phyloP scores from a whole-genome alignment of 306 rosid genomes.

The cucumber (Cucumis sativus) region Cucumber_9930_V3 NC_026658.2:8477501-8478000 shows the following conservation, averaged over 20 bases:
- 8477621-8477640: conserved; percentile 50
- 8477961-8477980: no score
- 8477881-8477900: not conserved
- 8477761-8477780: conserved; percentile 56
- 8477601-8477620: conserved; percentile 56
- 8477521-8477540: conserved; percentile 46
- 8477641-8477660: conserved; percentile 55
- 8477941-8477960: no score
- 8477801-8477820: conserved; percentile 68
- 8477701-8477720: conserved; percentile 43
- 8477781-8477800: conserved; percentile 62
- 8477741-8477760: conserved; percentile 50
- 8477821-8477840: conserved; percentile 61
- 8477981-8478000: no score
- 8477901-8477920: not conserved
- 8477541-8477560: conserved; percentile 53
- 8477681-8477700: conserved; percentile 36
- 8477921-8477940: no score
- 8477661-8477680: conserved; percentile 40
- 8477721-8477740: conserved; percentile 44
- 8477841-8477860: conserved; percentile 26
- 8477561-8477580: conserved; percentile 70
- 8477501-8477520: conserved; percentile 77
- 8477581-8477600: conserved; percentile 51
- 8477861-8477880: not conserved